Percentiles rank a stretch among this genome's conserved stretches.
Conservation (phyloP, 345 rosid genomes). For the Arabidopsis arenosa region DNA sequence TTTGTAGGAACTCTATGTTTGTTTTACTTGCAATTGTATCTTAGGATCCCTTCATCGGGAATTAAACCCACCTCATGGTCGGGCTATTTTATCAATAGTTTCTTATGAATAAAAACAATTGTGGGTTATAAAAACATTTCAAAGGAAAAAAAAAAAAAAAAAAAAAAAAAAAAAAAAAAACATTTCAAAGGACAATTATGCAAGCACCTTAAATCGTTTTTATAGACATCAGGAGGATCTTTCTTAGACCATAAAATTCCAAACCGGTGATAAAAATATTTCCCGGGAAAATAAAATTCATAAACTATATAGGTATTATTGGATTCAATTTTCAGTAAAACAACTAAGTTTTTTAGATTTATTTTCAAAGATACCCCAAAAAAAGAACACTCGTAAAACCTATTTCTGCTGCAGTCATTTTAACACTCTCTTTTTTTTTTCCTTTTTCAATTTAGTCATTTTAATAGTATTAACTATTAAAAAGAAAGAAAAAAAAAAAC, state of each 20-base stretch:
- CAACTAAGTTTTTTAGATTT: background rate
- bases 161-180: no score
- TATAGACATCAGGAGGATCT: constrained; percentile 14
- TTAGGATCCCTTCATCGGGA: constrained; percentile 45
- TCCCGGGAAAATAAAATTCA: background rate
- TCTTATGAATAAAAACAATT: background rate
- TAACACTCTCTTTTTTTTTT: background rate
- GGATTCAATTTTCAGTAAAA: background rate
- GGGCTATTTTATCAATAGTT: background rate
- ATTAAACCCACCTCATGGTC: constrained; percentile 33
- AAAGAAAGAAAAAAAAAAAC: background rate
- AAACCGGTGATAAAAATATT: background rate
- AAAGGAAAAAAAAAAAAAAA: no score
- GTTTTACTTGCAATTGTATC: constrained; percentile 25
- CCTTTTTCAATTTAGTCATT: background rate
- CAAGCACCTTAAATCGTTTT: constrained; percentile 1
- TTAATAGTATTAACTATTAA: background rate
- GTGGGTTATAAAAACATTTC: constrained; percentile 3
- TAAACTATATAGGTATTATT: background rate
- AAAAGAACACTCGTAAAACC: background rate
- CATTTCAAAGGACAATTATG: constrained; percentile 32
- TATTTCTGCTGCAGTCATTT: background rate
- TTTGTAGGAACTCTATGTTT: background rate
- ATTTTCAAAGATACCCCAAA: background rate
- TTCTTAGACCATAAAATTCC: constrained; percentile 24